These are phyloP conservation scores for Betula pendula DNA, from an alignment of 306 rosid genomes.

Conservation along the genomic window DNA sequence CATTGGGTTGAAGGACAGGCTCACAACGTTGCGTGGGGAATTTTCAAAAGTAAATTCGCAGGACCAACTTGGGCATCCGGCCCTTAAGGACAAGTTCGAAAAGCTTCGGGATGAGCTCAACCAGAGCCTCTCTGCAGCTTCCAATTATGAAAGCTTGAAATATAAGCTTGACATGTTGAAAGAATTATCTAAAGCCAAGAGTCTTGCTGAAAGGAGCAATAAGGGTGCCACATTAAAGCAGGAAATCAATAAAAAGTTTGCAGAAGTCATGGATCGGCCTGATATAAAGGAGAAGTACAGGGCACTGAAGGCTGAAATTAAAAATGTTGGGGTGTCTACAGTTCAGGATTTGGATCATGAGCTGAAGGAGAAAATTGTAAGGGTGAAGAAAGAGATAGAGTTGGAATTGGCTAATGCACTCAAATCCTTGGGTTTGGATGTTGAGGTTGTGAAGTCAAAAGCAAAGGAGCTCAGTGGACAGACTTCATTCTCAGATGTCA, in stretches of 20 bases:
- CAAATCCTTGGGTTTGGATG: slow-evolving; percentile 59
- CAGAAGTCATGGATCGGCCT: slow-evolving; percentile 42
- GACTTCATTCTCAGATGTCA: slow-evolving; percentile 37
- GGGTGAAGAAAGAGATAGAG: slow-evolving; percentile 59
- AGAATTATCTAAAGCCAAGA: slow-evolving; percentile 58
- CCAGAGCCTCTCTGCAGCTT: slow-evolving; percentile 48
- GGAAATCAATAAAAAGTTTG: slow-evolving; percentile 53
- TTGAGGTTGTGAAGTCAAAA: slow-evolving; percentile 36
- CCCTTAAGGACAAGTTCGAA: slow-evolving; percentile 54
- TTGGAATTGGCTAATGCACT: slow-evolving; percentile 52
- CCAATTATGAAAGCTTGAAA: slow-evolving; percentile 60
- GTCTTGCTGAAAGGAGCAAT: slow-evolving; percentile 35
- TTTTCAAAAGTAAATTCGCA: slow-evolving; percentile 47
- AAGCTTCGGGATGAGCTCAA: slow-evolving; percentile 62
- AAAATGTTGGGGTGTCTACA: slow-evolving; percentile 44
- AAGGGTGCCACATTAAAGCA: slow-evolving; percentile 48
- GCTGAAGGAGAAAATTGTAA: slow-evolving; percentile 53
- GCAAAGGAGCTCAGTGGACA: slow-evolving; percentile 30
- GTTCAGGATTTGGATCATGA: slow-evolving; percentile 51
- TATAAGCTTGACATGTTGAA: slow-evolving; percentile 55
- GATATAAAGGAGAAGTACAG: slow-evolving; percentile 58
- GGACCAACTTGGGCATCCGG: slow-evolving; percentile 51
- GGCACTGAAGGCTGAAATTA: slow-evolving; percentile 59
- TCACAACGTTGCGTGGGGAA: slow-evolving; percentile 51
- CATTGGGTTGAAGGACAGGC: slow-evolving; percentile 57